Evolutionary conservation across 129 eudicot genomes (phyloP).

Genomic region (Flaveria sonorensis): DNA sequence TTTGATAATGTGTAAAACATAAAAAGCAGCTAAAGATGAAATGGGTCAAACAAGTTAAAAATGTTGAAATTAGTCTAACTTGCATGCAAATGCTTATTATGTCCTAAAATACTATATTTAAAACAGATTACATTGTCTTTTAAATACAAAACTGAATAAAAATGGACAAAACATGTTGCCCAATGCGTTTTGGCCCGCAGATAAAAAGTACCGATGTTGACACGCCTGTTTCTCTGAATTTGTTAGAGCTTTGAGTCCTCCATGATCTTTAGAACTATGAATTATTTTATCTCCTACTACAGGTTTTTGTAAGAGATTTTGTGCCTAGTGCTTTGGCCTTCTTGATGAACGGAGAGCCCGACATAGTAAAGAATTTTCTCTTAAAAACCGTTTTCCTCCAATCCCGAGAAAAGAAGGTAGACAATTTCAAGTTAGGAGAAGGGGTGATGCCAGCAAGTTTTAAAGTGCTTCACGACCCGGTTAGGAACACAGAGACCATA

Average conservation of each 20-base stretch:
- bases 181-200: not conserved
- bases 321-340: conserved; percentile 97
- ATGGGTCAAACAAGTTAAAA: not conserved
- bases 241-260: too few species aligned
- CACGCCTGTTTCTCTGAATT: not conserved
- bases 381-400: conserved; percentile 81
- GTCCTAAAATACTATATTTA: not conserved
- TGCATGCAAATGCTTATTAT: not conserved
- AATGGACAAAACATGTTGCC: not conserved
- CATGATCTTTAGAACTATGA: not conserved
- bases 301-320: conserved; percentile 95
- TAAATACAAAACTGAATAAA: too few species aligned
- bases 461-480: conserved; percentile 82
- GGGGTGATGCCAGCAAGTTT: conserved; percentile 99
- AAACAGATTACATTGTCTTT: not conserved
- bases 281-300: not conserved
- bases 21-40: not conserved
- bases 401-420: conserved; percentile 91
- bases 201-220: not conserved
- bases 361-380: conserved; percentile 81
- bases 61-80: not conserved
- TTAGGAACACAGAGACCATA: conserved; percentile 70
- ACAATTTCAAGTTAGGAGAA: conserved; percentile 81
- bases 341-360: conserved; percentile 94
- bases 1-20: not conserved